Percentiles rank a stretch among this genome's conserved stretches.
Evolutionary conservation across 73 alveolate species (phyloP).

Genomic region (Paramecium biaurelia): DNA sequence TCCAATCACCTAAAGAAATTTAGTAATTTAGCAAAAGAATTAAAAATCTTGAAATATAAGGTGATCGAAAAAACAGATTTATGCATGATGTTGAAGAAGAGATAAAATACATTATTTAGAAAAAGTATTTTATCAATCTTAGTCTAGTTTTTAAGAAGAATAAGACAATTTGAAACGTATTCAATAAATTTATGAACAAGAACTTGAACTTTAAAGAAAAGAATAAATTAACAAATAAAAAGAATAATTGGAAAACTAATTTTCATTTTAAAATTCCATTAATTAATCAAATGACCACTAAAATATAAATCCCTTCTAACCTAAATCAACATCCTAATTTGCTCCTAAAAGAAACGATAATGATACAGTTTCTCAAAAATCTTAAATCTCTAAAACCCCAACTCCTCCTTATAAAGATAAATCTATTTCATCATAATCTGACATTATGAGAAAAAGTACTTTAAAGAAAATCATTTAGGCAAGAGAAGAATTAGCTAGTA

Average conservation of each 20-base stretch:
- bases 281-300: not conserved
- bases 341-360: slow-evolving; percentile 36
- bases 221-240: not conserved
- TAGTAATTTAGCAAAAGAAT: not conserved
- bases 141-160: not conserved
- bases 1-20: not conserved
- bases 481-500: slow-evolving; percentile 17
- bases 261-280: not conserved
- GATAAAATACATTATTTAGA: not conserved
- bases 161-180: not conserved
- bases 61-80: not conserved
- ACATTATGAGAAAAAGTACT: not conserved
- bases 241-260: not conserved
- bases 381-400: not conserved
- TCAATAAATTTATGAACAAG: not conserved
- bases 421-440: not conserved
- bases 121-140: not conserved
- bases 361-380: not conserved
- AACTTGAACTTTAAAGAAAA: not conserved
- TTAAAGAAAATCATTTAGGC: not conserved
- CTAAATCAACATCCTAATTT: slow-evolving; percentile 26
- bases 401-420: not conserved
- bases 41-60: not conserved
- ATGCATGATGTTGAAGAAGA: not conserved
- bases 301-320: not conserved